Evolutionary conservation across 768 basidiomycete genomes (phyloP), one percentile per base, ranked within the genome.

Genomic region (Tylopilus rubrobrunneus): DNA sequence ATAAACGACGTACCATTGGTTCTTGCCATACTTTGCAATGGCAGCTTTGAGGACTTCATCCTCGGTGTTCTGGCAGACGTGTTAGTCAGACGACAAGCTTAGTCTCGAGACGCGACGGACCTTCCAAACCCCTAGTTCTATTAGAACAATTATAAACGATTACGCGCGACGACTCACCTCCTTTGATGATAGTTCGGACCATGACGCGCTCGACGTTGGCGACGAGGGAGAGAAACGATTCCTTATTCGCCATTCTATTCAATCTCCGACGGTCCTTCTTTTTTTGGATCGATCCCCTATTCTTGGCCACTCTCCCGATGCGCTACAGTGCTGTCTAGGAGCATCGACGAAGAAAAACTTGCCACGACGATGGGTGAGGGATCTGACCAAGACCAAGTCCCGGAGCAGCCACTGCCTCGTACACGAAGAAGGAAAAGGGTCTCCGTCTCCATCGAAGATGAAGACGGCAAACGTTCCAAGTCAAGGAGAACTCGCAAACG

Each of bases 11-110:
- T 60, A 84, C 89, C 93, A 96, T 78, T 96, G 93, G 66, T 96
- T 95, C 76, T 95, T 94, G 64, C 92, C 92, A 63, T 95, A 95
- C 79, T 95, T 93, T 59, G 91, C 90, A 64, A 98, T 98, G 63
- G 97, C 97, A 57, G 97, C 97, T 74, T 99, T 99, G 62, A 99
- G 81, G 49, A 99, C 97, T 71, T 99, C 97, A 70, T 99, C 95
- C 72, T 95, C 92, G 23, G 92, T 93, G 77, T 94, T 94, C 88
- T 93, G 54, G 28, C 21, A 57, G 56, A 57, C 59, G 49, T 29
- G 45, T 56, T 12, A 53, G 52, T 27, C 48, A 37, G 33, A 55
- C 33, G 37, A 29, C 17, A 19, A 25, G 37, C 43, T 19, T 42
- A 2, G 41, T 11, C 44, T 29, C 25, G 52, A 34, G 17, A 61